Percentiles rank a stretch among this genome's conserved stretches.
These are phyloP conservation scores for Mrakia hoshinonis DNA, from an alignment of 768 basidiomycete species.

Conservation along the genomic window DNA sequence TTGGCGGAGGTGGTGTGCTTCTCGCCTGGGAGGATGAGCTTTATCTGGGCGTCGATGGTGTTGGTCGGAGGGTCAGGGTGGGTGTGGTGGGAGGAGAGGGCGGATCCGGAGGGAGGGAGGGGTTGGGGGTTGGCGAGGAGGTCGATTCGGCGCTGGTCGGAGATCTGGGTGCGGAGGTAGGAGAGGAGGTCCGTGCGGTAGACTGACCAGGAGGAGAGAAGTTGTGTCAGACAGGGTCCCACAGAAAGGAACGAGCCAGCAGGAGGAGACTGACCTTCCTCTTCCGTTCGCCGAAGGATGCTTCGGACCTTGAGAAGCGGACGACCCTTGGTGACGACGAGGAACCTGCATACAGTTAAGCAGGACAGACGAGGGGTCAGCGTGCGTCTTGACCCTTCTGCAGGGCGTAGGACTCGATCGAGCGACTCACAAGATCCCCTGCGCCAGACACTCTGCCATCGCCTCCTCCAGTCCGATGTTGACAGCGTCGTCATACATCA, in stretches of 20 bases:
- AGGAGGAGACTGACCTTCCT: slow-evolving; percentile 15
- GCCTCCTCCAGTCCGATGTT: slow-evolving; percentile 32
- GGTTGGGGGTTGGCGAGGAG: background rate
- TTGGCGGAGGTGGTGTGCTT: slow-evolving; percentile 11
- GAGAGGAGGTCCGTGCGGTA: slow-evolving; percentile 22
- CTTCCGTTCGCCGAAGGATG: slow-evolving; percentile 26
- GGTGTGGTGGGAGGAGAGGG: background rate
- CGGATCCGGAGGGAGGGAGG: background rate
- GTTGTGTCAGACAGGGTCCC: background rate
- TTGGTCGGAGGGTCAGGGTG: background rate
- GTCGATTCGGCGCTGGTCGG: slow-evolving; percentile 27
- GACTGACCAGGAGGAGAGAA: background rate
- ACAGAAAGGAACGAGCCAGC: background rate
- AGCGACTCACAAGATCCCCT: slow-evolving; percentile 36
- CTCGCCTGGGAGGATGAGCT: slow-evolving; percentile 21
- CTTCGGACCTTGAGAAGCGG: slow-evolving; percentile 24
- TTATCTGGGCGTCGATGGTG: slow-evolving; percentile 12
- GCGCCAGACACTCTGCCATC: slow-evolving; percentile 32
- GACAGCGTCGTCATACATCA: slow-evolving; percentile 32
- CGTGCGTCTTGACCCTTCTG: background rate
- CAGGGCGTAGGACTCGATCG: background rate
- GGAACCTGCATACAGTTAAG: slow-evolving; percentile 11
- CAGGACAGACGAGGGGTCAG: background rate
- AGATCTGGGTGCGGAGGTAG: slow-evolving; percentile 24
- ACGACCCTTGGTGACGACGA: slow-evolving; percentile 28